Evolutionary conservation across 495 filamentous ascomycete genomes (phyloP).

Genomic region (Xylaria curta): DNA sequence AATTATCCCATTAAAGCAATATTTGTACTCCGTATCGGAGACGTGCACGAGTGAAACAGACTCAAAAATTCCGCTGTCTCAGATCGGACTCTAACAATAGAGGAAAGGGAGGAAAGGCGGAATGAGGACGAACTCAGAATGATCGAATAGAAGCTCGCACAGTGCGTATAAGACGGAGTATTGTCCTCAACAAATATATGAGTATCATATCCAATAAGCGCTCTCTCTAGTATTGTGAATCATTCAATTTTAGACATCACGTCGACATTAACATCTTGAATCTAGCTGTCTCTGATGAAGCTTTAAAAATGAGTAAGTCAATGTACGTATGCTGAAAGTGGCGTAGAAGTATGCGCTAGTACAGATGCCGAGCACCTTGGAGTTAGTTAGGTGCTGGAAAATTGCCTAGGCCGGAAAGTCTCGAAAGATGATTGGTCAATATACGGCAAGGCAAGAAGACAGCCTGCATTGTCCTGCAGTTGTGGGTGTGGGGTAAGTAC

Average conservation of each 20-base stretch:
- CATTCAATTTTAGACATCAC: not conserved
- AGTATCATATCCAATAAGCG: not conserved
- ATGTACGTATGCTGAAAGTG: not conserved
- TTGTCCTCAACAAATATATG: not conserved
- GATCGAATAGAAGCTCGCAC: not conserved
- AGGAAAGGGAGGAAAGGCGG: not conserved
- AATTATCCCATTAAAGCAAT: not conserved
- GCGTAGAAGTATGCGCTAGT: not conserved
- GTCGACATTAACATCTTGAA: not conserved
- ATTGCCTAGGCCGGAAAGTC: not conserved
- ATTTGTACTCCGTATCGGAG: not conserved
- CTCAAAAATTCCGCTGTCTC: constrained; percentile 7
- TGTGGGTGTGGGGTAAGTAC: constrained; percentile 23
- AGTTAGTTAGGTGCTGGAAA: not conserved
- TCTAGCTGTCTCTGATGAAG: not conserved
- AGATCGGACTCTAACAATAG: not conserved
- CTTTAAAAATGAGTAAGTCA: not conserved
- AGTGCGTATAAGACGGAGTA: not conserved
- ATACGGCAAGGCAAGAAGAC: constrained; percentile 3
- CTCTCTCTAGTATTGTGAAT: not conserved
- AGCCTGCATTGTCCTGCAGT: not conserved
- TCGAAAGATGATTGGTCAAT: constrained; percentile 11
- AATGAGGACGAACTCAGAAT: not conserved
- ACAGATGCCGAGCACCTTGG: not conserved
- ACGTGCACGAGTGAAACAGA: constrained; percentile 15